These are phyloP conservation scores for Pisolithus orientalis DNA, from an alignment of 768 basidiomycete genomes.

Conservation along the genomic window DNA sequence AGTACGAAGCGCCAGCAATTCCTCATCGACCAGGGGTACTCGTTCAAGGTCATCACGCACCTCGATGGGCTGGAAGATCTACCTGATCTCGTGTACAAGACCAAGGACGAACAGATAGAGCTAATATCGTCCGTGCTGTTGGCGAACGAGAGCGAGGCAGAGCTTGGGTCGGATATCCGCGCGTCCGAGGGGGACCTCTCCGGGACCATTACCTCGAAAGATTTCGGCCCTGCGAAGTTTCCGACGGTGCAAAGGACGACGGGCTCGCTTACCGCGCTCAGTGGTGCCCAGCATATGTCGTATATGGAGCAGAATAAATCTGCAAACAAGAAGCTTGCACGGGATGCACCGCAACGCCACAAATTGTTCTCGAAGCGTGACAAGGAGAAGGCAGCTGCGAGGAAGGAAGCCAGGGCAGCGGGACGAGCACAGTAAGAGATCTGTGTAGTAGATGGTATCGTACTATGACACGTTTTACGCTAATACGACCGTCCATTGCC, in stretches of 20 bases:
- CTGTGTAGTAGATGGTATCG: background rate
- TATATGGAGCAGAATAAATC: slow-evolving; percentile 91
- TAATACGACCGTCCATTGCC: background rate
- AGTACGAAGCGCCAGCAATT: slow-evolving; percentile 99
- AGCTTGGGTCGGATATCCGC: slow-evolving; percentile 77
- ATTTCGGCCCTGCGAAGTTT: slow-evolving; percentile 67
- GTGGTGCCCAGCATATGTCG: slow-evolving; percentile 88
- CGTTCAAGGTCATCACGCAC: slow-evolving; percentile 99
- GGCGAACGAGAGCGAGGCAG: slow-evolving; percentile 86
- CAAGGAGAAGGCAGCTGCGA: slow-evolving; percentile 56
- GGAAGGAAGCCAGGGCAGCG: slow-evolving; percentile 36
- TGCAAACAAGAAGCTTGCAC: slow-evolving; percentile 74
- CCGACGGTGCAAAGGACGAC: slow-evolving; percentile 70
- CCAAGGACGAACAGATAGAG: slow-evolving; percentile 91
- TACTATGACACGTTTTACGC: background rate
- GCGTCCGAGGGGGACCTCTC: slow-evolving; percentile 81
- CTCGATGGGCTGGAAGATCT: slow-evolving; percentile 86
- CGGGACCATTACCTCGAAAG: slow-evolving; percentile 81
- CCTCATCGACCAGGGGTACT: slow-evolving; percentile 97
- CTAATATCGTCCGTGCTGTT: slow-evolving; percentile 89
- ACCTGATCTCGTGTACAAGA: slow-evolving; percentile 86
- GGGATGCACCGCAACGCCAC: slow-evolving; percentile 50
- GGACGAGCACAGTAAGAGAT: slow-evolving; percentile 12
- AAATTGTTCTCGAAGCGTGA: slow-evolving; percentile 82
- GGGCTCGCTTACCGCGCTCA: slow-evolving; percentile 76